These are phyloP conservation scores for Solanum hybrid DNA, from an alignment of 305 asterid species.

Conservation along the genomic window DNA sequence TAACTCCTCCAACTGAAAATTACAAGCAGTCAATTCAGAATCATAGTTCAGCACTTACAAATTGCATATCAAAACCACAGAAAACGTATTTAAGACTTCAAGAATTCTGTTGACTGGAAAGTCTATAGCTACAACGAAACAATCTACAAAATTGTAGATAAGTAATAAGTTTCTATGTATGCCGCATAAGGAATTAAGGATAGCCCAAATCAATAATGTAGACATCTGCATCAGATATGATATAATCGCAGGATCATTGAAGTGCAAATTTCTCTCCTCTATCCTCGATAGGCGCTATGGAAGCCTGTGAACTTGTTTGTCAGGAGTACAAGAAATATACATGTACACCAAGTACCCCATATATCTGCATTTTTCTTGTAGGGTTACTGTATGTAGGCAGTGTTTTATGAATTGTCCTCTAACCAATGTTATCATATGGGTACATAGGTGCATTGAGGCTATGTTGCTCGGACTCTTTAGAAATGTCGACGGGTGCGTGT, in stretches of 20 bases:
- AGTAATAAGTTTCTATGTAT: background rate
- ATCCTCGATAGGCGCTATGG: background rate
- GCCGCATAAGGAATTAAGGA: background rate
- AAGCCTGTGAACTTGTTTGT: background rate
- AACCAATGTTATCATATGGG: background rate
- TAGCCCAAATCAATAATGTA: background rate
- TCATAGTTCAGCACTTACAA: background rate
- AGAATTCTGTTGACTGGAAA: background rate
- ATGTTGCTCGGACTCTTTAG: too few species aligned
- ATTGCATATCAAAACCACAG: background rate
- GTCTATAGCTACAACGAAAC: background rate
- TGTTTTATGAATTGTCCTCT: background rate
- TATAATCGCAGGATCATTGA: background rate
- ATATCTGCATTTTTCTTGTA: background rate
- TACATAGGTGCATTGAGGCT: background rate
- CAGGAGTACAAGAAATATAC: background rate
- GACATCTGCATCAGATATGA: background rate
- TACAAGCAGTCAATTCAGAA: background rate
- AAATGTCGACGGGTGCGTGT: too few species aligned
- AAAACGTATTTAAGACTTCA: background rate
- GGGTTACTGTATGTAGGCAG: background rate
- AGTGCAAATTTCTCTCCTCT: background rate
- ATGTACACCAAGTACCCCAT: background rate
- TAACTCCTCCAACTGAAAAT: conserved; percentile 42
- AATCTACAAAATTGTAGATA: background rate